Conservation (phyloP, 306 rosid genomes). For the Hylodesmum podocarpum region DNA sequence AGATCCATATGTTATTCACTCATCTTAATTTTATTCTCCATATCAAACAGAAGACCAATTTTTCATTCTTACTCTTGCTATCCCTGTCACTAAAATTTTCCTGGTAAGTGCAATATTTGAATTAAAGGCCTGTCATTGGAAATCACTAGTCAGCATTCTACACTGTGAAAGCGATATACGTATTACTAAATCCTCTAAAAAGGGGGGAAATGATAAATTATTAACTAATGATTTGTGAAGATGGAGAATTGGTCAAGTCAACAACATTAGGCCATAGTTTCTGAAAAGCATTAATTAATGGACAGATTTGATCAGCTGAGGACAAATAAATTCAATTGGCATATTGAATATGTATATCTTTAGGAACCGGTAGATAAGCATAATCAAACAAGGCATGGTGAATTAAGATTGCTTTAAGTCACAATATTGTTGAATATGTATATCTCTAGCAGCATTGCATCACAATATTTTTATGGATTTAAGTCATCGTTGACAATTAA, state of each 20-base stretch:
- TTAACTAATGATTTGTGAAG: slow-evolving; percentile 8
- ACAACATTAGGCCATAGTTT: slow-evolving; percentile 16
- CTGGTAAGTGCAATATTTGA: neutral
- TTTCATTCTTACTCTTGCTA: neutral
- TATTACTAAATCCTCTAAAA: neutral
- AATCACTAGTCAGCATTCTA: slow-evolving; percentile 19
- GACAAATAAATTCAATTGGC: neutral
- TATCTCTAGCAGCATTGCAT: no score
- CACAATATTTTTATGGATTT: neutral
- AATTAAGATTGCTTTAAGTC: no score
- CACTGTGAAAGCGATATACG: slow-evolving; percentile 18
- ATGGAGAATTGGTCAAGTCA: slow-evolving; percentile 27
- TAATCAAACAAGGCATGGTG: neutral
- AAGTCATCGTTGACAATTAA: neutral
- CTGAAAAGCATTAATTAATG: neutral
- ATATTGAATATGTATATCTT: neutral
- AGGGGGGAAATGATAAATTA: neutral
- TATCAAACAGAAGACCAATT: neutral
- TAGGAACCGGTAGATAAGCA: neutral
- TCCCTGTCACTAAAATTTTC: neutral
- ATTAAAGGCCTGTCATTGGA: neutral
- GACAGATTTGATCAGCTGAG: neutral
- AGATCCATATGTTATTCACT: neutral
- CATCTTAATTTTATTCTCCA: neutral
- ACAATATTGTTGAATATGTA: neutral